A percentile compares a stretch with the other conserved stretches of the same genome.
Conservation (phyloP, 2,329 filamentous ascomycete genomes). For the Alternaria dauci region DNA sequence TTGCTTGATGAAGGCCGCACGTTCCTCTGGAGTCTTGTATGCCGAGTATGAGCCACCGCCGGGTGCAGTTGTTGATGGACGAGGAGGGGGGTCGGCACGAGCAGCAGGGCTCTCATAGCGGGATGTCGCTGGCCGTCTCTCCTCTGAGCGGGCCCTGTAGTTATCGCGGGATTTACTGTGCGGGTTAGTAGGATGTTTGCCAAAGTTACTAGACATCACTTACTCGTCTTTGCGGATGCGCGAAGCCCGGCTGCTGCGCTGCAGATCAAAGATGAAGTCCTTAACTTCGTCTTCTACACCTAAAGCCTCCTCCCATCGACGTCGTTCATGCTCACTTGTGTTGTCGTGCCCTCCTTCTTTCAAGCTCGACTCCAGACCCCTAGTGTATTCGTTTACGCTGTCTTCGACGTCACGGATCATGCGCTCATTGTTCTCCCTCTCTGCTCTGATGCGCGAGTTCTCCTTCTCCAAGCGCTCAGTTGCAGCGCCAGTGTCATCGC, state of each 20-base stretch:
- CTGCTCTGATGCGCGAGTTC: constrained; percentile 78
- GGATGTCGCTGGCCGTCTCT: constrained; percentile 41
- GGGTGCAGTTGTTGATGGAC: constrained; percentile 61
- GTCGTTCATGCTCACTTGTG: constrained; percentile 85
- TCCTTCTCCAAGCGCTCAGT: constrained; percentile 90
- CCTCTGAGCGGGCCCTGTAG: constrained; percentile 50
- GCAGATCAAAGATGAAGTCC: constrained; percentile 97
- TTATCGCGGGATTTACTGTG: constrained; percentile 41
- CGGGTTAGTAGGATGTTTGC: constrained; percentile 18
- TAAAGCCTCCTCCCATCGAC: constrained; percentile 94
- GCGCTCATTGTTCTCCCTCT: constrained; percentile 91
- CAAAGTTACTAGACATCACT: constrained; percentile 30
- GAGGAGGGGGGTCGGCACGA: constrained; percentile 59
- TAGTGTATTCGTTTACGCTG: constrained; percentile 87
- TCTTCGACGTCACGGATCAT: constrained; percentile 98
- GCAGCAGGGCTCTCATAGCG: constrained; percentile 62
- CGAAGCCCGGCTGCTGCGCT: constrained; percentile 81
- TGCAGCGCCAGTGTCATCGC: constrained; percentile 77
- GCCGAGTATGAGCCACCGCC: constrained; percentile 76
- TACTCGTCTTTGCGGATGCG: constrained; percentile 71
- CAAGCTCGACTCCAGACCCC: constrained; percentile 83
- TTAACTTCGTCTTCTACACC: constrained; percentile 96
- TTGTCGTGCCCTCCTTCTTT: constrained; percentile 81
- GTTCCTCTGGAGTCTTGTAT: constrained; percentile 90
- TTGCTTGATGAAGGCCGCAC: constrained; percentile 95